Base-by-base conservation (phyloP, 2,329 filamentous ascomycete species). In the Hypoxylon sp. region DNA sequence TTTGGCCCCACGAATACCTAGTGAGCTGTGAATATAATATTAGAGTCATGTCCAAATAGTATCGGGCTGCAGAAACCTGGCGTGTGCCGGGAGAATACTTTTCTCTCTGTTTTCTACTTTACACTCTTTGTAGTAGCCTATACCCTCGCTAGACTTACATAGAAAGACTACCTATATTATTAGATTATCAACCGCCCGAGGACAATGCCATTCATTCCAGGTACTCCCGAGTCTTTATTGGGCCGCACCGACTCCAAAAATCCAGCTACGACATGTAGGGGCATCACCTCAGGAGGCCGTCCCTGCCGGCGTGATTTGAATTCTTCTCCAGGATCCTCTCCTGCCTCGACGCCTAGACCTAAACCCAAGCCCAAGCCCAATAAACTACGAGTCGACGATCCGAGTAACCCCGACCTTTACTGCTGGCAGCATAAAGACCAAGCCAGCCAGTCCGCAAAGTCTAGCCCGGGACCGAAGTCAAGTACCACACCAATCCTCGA, bases 371-470 rank as follows among this genome's bases (percentile, higher is more conserved):
- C n/a, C n/a, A n/a, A n/a, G n/a, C n/a, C 79, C 67, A 69, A n/a
- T n/a, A n/a, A 74, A 21, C 74, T 80, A 13, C 77, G 81, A 74
- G 80, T 82, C 5, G 80, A 82, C 60, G 85, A 89, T 66, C 84
- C 86, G 1, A 81, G 83, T 62, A 85, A 88, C 51, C 86, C 89
- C 67, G 84, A 81, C n/a, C 86, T 90, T 53, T 98, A 94, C 81
- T 98, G 95, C 83, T 97, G 93, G 91, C 94, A 98, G 79, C 96
- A 99, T 82, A 94, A 93, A 77, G 93, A 96, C 63, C 96, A 99
- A 79, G 93, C 93, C 61, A 76, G 78, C 72, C 75, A 78, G 63
- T 83, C 84, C 7, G 78, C 83, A 1, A 78, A 78, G 48, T 84
- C 83, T 17, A 85, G 80, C 67, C 82, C 83, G 1, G 82, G 83